These are phyloP conservation scores for Pythium dissimile DNA, from an alignment of 352 stramenopile genomes.

Conservation along the genomic window DNA sequence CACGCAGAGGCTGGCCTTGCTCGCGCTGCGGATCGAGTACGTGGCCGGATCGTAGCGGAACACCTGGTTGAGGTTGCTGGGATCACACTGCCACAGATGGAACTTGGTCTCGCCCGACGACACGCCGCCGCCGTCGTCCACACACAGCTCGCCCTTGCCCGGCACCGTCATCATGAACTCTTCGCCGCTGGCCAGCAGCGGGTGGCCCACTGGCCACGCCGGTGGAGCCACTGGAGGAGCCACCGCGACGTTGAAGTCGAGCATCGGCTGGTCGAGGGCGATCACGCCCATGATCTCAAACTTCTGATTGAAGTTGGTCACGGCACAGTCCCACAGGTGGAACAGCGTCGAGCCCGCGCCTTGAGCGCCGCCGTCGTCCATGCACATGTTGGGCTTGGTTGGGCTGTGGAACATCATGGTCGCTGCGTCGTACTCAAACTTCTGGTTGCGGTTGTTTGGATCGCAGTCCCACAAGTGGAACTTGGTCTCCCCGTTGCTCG, in stretches of 20 bases:
- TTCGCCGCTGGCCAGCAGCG: not conserved
- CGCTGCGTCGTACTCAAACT: constrained; percentile 26
- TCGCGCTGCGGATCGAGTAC: not conserved
- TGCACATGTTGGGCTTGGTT: constrained; percentile 22
- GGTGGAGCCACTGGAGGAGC: not conserved
- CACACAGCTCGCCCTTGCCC: constrained; percentile 4
- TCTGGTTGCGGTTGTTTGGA: constrained; percentile 23
- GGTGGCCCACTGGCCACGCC: not conserved
- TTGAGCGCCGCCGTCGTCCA: constrained; percentile 24
- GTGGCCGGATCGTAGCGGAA: not conserved
- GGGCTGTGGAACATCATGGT: constrained; percentile 23
- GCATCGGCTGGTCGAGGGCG: not conserved
- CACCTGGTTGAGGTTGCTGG: constrained; percentile 3
- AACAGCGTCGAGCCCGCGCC: not conserved
- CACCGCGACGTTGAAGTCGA: not conserved
- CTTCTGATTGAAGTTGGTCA: not conserved
- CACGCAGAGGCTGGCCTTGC: constrained; percentile 5
- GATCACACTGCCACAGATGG: constrained; percentile 15
- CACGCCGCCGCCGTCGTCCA: constrained; percentile 26
- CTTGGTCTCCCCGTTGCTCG: constrained; percentile 17
- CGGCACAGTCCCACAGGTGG: not conserved
- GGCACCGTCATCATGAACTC: constrained; percentile 6
- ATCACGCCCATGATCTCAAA: not conserved
- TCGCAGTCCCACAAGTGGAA: constrained; percentile 22
- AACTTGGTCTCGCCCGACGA: not conserved